phyloP scores from a whole-genome alignment of 495 filamentous ascomycete genomes.

The Xylaria flabelliformis region DNA sequence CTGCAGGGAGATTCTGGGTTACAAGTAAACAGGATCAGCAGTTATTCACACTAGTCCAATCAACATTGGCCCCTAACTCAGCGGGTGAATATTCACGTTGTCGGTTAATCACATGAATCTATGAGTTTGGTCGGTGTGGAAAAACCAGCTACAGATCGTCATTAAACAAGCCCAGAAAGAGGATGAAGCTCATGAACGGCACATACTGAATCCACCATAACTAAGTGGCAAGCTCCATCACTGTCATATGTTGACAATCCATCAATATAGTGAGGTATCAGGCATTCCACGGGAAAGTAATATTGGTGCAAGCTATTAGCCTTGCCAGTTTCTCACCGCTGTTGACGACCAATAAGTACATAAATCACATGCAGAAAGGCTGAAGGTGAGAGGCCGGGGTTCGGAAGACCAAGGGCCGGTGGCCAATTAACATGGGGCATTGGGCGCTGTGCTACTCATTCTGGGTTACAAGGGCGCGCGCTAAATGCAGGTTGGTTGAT shows the following conservation, averaged over 20 bases:
- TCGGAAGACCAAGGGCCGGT: neutral
- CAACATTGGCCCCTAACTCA: neutral
- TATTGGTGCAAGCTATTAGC: neutral
- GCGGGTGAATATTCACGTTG: neutral
- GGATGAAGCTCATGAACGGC: neutral
- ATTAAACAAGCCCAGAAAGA: neutral
- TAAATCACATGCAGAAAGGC: neutral
- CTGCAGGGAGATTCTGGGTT: neutral
- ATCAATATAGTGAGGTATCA: neutral
- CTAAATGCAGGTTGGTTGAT: conserved; percentile 15
- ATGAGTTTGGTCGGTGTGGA: neutral
- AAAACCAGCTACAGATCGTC: conserved; percentile 17
- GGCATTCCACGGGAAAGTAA: neutral
- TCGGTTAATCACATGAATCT: conserved; percentile 18
- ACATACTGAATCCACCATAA: neutral
- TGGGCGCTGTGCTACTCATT: neutral
- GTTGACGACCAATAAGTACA: neutral
- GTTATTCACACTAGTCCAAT: neutral
- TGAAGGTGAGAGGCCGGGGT: conserved; percentile 7
- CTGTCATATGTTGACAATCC: neutral
- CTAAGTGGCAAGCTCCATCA: neutral
- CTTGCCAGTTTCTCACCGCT: conserved; percentile 1
- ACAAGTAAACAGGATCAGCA: conserved; percentile 12
- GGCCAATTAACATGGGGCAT: conserved; percentile 5
- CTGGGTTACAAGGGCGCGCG: conserved; percentile 19